Percentiles rank a stretch among this genome's conserved stretches.
These are phyloP conservation scores for Russula olivacea DNA, from an alignment of 768 basidiomycete genomes.

Conservation along the genomic window DNA sequence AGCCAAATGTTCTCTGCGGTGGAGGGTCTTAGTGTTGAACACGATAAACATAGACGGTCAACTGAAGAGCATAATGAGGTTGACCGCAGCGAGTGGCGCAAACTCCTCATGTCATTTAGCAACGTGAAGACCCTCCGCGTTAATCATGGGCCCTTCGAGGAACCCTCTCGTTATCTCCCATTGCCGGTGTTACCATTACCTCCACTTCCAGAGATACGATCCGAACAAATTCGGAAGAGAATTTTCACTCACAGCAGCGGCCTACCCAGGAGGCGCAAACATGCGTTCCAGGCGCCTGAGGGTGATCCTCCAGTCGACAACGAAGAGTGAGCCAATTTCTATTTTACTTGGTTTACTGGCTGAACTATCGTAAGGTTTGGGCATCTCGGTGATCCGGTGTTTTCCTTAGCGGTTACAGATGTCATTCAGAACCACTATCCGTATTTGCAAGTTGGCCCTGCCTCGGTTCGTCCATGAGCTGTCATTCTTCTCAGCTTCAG, in stretches of 20 bases:
- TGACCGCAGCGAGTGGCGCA: too few species aligned
- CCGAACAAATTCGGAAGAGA: not conserved
- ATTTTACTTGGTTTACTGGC: not conserved
- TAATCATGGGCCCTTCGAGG: too few species aligned
- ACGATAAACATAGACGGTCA: too few species aligned
- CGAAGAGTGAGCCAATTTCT: not conserved
- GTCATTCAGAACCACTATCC: slow-evolving; percentile 6
- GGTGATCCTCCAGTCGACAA: not conserved
- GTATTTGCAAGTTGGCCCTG: slow-evolving; percentile 1
- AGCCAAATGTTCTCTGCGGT: too few species aligned
- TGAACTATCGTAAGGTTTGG: not conserved
- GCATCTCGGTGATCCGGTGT: slow-evolving; percentile 12
- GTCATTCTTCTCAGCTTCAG: not conserved
- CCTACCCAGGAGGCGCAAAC: not conserved
- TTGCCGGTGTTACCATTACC: not conserved
- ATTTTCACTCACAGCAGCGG: slow-evolving; percentile 8
- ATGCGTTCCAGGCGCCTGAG: not conserved
- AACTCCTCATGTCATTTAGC: too few species aligned
- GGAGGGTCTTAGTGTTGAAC: too few species aligned
- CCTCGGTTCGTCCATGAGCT: slow-evolving; percentile 2
- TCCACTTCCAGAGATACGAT: slow-evolving; percentile 1
- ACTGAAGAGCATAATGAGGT: too few species aligned
- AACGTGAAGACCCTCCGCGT: too few species aligned
- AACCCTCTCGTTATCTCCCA: too few species aligned
- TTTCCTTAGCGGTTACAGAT: slow-evolving; percentile 10